phyloP scores from a whole-genome alignment of 768 basidiomycete genomes.

The Krasilnikovozyma curviuscula region DNA sequence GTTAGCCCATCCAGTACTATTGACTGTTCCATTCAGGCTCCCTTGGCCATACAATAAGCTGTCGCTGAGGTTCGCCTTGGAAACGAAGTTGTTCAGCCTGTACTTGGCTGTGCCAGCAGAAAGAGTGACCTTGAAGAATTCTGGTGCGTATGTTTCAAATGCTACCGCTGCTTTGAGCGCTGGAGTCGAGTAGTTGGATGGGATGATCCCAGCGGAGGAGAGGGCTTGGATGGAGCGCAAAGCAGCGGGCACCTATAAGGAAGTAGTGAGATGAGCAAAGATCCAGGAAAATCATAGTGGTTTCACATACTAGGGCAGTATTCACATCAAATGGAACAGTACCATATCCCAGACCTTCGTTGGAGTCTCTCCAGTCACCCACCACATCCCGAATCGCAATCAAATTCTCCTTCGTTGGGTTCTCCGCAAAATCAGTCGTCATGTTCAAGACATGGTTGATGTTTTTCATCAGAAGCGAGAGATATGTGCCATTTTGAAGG shows the following conservation, averaged over 20 bases:
- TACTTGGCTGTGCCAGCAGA: conserved; percentile 20
- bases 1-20: too few relatives aligned
- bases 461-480: conserved; percentile 29
- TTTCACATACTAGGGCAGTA: conserved; percentile 3
- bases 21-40: conserved; percentile 10
- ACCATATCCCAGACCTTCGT: conserved; percentile 31
- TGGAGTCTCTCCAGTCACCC: conserved; percentile 34
- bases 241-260: conserved; percentile 31
- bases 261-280: conserved; percentile 1
- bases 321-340: conserved; percentile 33
- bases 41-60: conserved; percentile 20
- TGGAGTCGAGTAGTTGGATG: conserved; percentile 15
- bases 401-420: conserved; percentile 23
- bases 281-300: neutral
- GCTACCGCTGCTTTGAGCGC: conserved; percentile 22
- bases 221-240: conserved; percentile 28
- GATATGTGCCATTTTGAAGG: conserved; percentile 31
- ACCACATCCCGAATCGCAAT: conserved; percentile 31
- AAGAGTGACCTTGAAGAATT: conserved; percentile 29
- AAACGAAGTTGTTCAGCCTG: conserved; percentile 28
- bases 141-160: conserved; percentile 28
- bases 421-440: conserved; percentile 27
- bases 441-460: conserved; percentile 30
- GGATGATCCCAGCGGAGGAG: conserved; percentile 22
- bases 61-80: conserved; percentile 25